Evolutionary conservation across 2,329 filamentous ascomycete species (phyloP).

Genomic region (Tolypocladium endophyticum): DNA sequence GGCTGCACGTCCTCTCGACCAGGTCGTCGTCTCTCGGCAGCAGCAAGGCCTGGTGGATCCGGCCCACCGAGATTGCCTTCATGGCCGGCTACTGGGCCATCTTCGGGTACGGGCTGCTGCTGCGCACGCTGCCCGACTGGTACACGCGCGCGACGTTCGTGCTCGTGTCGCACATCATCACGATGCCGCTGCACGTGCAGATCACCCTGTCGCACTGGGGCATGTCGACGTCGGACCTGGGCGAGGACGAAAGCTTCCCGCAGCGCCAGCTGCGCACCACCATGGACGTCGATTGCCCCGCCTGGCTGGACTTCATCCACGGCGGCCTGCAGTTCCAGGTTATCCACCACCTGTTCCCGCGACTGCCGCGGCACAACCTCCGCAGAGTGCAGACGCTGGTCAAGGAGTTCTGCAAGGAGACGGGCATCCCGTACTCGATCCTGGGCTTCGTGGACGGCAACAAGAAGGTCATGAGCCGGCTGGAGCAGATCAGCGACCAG

Average conservation of each 20-base stretch:
- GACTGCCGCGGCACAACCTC: slow-evolving; percentile 77
- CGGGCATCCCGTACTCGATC: slow-evolving; percentile 73
- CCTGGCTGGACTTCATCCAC: slow-evolving; percentile 83
- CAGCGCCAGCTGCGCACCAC: slow-evolving; percentile 88
- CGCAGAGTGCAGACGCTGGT: slow-evolving; percentile 65
- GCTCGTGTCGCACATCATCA: slow-evolving; percentile 69
- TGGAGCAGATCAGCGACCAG: slow-evolving; percentile 72
- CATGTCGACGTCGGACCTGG: slow-evolving; percentile 83
- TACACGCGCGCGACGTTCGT: slow-evolving; percentile 63
- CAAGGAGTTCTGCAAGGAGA: slow-evolving; percentile 70
- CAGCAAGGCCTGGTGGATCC: slow-evolving; percentile 69
- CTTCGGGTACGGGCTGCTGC: slow-evolving; percentile 74
- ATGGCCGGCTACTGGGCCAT: slow-evolving; percentile 68
- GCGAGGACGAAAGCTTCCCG: slow-evolving; percentile 74
- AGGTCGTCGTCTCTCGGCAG: slow-evolving; percentile 71
- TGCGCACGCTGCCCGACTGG: slow-evolving; percentile 58
- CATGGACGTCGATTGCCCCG: slow-evolving; percentile 84
- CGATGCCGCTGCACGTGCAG: slow-evolving; percentile 75
- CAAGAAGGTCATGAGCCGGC: slow-evolving; percentile 62
- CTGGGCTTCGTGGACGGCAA: slow-evolving; percentile 82
- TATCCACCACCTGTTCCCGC: slow-evolving; percentile 76
- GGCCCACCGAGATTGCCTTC: slow-evolving; percentile 4
- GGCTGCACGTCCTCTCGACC: slow-evolving; percentile 57
- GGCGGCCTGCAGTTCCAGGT: slow-evolving; percentile 85
- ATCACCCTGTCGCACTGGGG: slow-evolving; percentile 89